phyloP scores from a whole-genome alignment of 2,329 filamentous ascomycete genomes.

The Botrytis aclada region DNA sequence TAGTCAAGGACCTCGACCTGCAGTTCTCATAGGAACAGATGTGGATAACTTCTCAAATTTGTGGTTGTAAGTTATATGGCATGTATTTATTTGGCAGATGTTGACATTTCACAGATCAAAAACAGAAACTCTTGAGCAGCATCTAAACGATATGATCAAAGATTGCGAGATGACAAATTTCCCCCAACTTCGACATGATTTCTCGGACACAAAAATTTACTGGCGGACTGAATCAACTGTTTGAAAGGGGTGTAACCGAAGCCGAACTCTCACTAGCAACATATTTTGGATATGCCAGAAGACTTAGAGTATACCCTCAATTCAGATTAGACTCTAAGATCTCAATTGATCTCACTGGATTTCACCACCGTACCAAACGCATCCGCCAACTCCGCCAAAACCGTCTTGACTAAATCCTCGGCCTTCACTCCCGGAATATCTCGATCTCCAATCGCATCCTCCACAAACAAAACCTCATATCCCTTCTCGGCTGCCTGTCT shows the following conservation, averaged over 20 bases:
- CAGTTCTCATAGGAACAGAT: slow-evolving; percentile 35
- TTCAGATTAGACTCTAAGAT: not conserved
- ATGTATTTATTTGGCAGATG: not conserved
- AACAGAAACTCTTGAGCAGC: slow-evolving; percentile 18
- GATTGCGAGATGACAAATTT: slow-evolving; percentile 33
- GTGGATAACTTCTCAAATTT: slow-evolving; percentile 33
- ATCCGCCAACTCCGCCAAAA: slow-evolving; percentile 59
- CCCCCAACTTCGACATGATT: slow-evolving; percentile 36
- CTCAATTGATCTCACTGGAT: slow-evolving; percentile 34
- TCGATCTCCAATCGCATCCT: slow-evolving; percentile 63
- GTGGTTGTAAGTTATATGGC: slow-evolving; percentile 25
- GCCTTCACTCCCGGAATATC: slow-evolving; percentile 59
- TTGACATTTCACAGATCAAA: slow-evolving; percentile 20
- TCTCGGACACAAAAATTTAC: slow-evolving; percentile 38
- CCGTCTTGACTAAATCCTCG: slow-evolving; percentile 49
- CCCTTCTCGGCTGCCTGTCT: slow-evolving; percentile 58
- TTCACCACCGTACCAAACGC: slow-evolving; percentile 58
- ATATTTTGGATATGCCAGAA: not conserved
- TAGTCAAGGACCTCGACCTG: slow-evolving; percentile 28
- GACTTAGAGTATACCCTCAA: not conserved
- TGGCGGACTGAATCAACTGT: slow-evolving; percentile 24
- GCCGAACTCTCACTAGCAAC: not conserved
- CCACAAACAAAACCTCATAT: slow-evolving; percentile 59
- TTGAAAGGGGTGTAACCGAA: not conserved
- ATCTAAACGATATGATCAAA: slow-evolving; percentile 31